Conservation (phyloP, 139 green algal genomes). For the Deuterostichococcus epilithicus region DNA sequence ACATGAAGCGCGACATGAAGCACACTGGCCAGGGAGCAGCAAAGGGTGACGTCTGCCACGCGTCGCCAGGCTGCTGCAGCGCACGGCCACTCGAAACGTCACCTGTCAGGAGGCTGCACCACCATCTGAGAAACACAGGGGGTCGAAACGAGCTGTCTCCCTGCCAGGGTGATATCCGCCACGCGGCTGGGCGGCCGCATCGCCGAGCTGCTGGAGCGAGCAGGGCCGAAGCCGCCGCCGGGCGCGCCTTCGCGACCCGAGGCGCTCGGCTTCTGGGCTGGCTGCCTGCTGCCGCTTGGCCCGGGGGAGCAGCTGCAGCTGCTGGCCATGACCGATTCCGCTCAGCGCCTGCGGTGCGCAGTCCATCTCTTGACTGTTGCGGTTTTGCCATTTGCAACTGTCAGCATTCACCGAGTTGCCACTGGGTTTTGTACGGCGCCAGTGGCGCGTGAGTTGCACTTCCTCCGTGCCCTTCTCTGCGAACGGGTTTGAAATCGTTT, state of each 20-base stretch:
- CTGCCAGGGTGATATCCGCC: neutral
- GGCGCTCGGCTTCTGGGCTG: constrained; percentile 52
- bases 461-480: too few relatives aligned
- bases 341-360: constrained; percentile 1
- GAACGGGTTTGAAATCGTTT: too few relatives aligned
- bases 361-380: too few relatives aligned
- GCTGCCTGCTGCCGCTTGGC: constrained; percentile 19
- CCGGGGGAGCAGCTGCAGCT: neutral
- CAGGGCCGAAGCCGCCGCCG: constrained; percentile 29
- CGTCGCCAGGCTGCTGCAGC: neutral
- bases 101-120: too few relatives aligned
- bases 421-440: too few relatives aligned
- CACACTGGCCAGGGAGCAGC: neutral
- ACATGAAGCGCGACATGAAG: neutral
- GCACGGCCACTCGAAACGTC: too few relatives aligned
- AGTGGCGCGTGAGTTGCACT: too few relatives aligned
- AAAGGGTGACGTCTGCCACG: neutral
- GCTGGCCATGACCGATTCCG: constrained; percentile 1
- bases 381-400: too few relatives aligned
- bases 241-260: constrained; percentile 12
- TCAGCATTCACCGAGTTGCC: too few relatives aligned
- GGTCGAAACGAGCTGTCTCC: neutral
- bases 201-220: constrained; percentile 32
- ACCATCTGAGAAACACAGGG: too few relatives aligned
- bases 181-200: constrained; percentile 4